These are phyloP conservation scores for Atkinsonella texensis DNA, from an alignment of 2,329 filamentous ascomycete genomes.

Conservation along the genomic window DNA sequence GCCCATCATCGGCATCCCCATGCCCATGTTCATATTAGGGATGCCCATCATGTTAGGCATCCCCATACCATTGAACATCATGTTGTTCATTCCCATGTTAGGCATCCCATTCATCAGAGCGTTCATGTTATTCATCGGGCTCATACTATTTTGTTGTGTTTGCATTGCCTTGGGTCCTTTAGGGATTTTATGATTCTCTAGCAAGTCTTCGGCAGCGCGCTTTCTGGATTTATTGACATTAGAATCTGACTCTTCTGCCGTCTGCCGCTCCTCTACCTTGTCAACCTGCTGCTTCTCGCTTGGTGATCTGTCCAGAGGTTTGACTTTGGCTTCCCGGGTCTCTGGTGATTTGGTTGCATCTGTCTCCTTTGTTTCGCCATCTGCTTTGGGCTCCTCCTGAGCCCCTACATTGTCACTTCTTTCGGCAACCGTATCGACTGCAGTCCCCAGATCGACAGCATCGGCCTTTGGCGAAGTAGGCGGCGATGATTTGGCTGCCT, in stretches of 20 bases:
- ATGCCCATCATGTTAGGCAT: slow-evolving; percentile 27
- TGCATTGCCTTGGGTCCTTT: slow-evolving; percentile 57
- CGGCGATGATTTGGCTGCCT: slow-evolving; percentile 31
- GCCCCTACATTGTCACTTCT: slow-evolving; percentile 26
- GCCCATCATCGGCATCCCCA: slow-evolving; percentile 12
- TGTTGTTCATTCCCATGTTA: slow-evolving; percentile 1
- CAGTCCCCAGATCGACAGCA: slow-evolving; percentile 29
- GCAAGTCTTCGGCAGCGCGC: slow-evolving; percentile 63
- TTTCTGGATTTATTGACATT: slow-evolving; percentile 50
- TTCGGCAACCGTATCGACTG: slow-evolving; percentile 18
- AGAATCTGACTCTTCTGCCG: slow-evolving; percentile 16
- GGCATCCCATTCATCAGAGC: slow-evolving; percentile 16
- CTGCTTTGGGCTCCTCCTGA: neutral
- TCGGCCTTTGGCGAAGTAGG: slow-evolving; percentile 22
- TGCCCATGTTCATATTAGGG: slow-evolving; percentile 15
- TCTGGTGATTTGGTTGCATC: slow-evolving; percentile 22
- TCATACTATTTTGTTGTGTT: slow-evolving; percentile 34
- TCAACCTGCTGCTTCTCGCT: slow-evolving; percentile 14
- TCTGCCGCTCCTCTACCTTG: slow-evolving; percentile 27
- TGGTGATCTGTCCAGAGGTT: slow-evolving; percentile 18
- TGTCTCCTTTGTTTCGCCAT: slow-evolving; percentile 7
- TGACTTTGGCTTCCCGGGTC: slow-evolving; percentile 12
- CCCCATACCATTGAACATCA: slow-evolving; percentile 29
- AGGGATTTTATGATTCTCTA: slow-evolving; percentile 52
- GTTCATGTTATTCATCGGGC: slow-evolving; percentile 25